Evolutionary conservation across 1,284 basidiomycete genomes (phyloP).

Genomic region (Apiotrichum sp.): DNA sequence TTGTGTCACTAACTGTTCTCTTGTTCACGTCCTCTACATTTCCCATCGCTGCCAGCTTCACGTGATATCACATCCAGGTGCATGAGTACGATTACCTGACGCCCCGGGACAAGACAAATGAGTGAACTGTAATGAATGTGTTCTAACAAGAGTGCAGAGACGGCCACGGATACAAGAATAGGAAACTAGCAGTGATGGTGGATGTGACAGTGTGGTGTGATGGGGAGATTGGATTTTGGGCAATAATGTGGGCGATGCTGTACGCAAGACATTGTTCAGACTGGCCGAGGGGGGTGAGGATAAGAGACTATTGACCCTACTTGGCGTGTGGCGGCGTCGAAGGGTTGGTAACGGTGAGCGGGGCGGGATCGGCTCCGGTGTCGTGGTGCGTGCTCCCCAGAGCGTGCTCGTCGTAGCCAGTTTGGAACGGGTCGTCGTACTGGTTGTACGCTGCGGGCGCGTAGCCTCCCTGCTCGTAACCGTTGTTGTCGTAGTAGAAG

Average conservation of each 20-base stretch:
- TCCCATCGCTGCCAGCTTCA: too few species aligned
- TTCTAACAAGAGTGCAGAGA: not conserved
- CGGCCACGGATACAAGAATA: too few species aligned
- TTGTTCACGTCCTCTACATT: too few species aligned
- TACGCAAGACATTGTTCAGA: not conserved
- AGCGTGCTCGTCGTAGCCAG: slow-evolving; percentile 20
- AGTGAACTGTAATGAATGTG: not conserved
- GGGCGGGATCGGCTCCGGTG: slow-evolving; percentile 20
- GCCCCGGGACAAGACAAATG: not conserved
- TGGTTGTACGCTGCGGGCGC: not conserved
- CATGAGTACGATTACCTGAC: not conserved
- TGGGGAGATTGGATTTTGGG: too few species aligned
- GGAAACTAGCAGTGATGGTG: too few species aligned
- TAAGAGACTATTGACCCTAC: not conserved
- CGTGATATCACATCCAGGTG: not conserved
- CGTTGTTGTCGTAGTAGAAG: slow-evolving; percentile 39
- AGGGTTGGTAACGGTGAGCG: slow-evolving; percentile 24
- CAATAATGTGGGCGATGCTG: too few species aligned
- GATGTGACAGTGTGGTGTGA: too few species aligned
- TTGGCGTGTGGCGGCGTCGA: not conserved
- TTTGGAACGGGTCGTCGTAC: slow-evolving; percentile 22
- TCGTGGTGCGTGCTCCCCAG: slow-evolving; percentile 22
- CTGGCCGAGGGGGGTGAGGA: not conserved
- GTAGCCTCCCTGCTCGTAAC: slow-evolving; percentile 1
- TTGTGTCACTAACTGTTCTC: too few species aligned